A percentile compares a stretch with the other conserved stretches of the same genome.
phyloP scores from a whole-genome alignment of 148 eudicot genomes.

The Pharnaceum exiguum region DNA sequence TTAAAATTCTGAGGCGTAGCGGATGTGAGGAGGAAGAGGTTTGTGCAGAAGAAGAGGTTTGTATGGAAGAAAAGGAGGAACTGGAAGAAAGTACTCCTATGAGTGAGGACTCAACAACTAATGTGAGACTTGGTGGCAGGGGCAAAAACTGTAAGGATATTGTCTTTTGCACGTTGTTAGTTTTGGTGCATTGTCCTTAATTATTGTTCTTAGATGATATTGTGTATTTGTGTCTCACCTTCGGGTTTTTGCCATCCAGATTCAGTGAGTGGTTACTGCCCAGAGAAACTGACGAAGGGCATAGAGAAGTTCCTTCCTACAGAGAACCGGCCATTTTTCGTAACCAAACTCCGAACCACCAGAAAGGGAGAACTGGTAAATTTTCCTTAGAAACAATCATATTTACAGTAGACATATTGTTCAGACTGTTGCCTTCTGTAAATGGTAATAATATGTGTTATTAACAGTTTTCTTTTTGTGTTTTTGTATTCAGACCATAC shows the following conservation, averaged over 20 bases:
- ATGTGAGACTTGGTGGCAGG: background rate
- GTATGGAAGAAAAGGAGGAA: background rate
- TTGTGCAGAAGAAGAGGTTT: background rate
- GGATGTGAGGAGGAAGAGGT: background rate
- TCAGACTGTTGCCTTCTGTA: background rate
- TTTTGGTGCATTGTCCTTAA: background rate
- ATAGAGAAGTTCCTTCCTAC: background rate
- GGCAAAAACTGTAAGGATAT: slow-evolving; percentile 1
- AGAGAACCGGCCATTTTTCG: background rate
- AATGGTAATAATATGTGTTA: background rate
- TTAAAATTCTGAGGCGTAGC: background rate
- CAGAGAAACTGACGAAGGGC: background rate
- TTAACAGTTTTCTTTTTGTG: no score
- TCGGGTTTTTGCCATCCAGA: background rate
- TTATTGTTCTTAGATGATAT: background rate
- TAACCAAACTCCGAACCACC: background rate
- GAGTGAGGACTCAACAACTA: background rate
- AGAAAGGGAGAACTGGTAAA: background rate
- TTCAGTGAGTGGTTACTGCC: background rate
- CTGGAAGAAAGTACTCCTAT: background rate
- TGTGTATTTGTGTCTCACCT: background rate
- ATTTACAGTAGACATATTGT: background rate
- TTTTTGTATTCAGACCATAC: background rate
- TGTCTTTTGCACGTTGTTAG: background rate
- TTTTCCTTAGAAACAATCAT: background rate